phyloP scores from a whole-genome alignment of 2,329 filamentous ascomycete genomes.

The Fonsecaea erecta region DNA sequence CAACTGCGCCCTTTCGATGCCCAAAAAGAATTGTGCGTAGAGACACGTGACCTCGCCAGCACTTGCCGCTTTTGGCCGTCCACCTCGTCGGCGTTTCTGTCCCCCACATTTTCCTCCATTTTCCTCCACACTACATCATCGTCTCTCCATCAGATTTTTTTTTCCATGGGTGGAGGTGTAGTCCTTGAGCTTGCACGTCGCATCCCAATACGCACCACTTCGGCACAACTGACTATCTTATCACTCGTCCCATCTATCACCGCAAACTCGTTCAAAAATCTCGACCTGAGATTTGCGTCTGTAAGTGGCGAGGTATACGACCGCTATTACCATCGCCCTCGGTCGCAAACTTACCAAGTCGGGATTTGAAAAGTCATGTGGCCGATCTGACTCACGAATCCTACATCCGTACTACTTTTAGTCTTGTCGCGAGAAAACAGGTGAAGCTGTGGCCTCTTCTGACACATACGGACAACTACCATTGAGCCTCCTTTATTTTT shows the following conservation, averaged over 20 bases:
- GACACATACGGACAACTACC: neutral
- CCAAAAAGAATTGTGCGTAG: too few relatives aligned
- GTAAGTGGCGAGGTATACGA: neutral
- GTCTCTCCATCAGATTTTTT: neutral
- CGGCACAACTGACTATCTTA: neutral
- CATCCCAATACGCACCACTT: neutral
- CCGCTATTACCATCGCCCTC: neutral
- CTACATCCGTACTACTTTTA: neutral
- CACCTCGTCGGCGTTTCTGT: neutral
- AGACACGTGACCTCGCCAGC: neutral
- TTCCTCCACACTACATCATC: neutral
- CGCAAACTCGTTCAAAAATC: neutral
- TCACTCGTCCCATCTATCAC: neutral
- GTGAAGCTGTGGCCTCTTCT: neutral
- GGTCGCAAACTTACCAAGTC: neutral
- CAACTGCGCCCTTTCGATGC: too few relatives aligned
- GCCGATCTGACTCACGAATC: neutral
- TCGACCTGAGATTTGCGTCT: neutral
- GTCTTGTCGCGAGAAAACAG: neutral
- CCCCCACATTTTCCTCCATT: neutral
- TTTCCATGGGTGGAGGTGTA: neutral
- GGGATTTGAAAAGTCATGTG: neutral
- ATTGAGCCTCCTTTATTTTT: too few relatives aligned
- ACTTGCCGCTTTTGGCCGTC: neutral
- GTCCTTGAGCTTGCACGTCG: neutral